Conservation (phyloP, 768 basidiomycete species). For the Rhodotorula babjevae region DNA sequence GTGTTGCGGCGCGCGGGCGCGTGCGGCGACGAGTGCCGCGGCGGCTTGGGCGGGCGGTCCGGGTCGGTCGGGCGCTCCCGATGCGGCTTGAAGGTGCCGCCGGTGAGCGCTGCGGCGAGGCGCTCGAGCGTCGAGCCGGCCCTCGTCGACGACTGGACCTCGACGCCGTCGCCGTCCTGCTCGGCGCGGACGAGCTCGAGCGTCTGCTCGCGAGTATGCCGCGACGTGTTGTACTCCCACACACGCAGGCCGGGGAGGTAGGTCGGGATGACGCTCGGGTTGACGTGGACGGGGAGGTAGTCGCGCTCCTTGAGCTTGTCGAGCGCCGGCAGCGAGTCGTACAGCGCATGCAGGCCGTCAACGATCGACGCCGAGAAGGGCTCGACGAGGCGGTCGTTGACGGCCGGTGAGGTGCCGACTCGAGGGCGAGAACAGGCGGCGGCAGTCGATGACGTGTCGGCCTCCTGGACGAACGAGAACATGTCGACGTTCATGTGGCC, state of each 20-base stretch:
- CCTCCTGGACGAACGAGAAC: neutral
- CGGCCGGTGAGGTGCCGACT: neutral
- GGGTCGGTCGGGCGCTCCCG: constrained; percentile 51
- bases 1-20: constrained; percentile 69
- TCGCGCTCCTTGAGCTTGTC: constrained; percentile 53
- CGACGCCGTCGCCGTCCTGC: constrained; percentile 13
- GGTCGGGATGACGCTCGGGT: constrained; percentile 79
- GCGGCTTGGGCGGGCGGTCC: constrained; percentile 46
- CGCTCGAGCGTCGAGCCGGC: neutral
- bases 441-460: constrained; percentile 17
- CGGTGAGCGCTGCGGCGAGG: constrained; percentile 11
- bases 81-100: constrained; percentile 47
- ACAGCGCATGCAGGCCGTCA: constrained; percentile 14
- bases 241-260: constrained; percentile 76
- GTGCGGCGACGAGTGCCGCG: constrained; percentile 44
- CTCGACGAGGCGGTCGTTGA: neutral
- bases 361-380: constrained; percentile 4
- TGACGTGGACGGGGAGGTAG: constrained; percentile 72
- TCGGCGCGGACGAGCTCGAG: neutral
- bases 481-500: constrained; percentile 28
- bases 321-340: constrained; percentile 15
- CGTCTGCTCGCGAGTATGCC: neutral
- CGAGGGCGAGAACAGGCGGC: neutral
- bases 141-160: constrained; percentile 4
- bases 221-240: constrained; percentile 73